phyloP scores from a whole-genome alignment of 2,329 filamentous ascomycete genomes.

The Ambrosiella beaveri region DNA sequence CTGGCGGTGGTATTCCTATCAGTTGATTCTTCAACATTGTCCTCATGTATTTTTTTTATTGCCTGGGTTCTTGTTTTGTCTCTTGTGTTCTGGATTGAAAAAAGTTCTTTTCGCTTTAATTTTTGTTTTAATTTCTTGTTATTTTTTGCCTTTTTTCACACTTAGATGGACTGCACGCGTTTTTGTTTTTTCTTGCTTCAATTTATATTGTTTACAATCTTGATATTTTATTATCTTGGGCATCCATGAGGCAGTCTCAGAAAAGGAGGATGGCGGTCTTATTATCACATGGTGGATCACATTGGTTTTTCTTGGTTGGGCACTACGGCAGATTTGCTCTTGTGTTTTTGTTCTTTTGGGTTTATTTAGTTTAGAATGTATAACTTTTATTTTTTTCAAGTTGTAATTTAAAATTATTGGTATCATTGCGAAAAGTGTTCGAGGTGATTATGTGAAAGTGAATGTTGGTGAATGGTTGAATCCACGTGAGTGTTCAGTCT shows the following conservation, averaged over 20 bases:
- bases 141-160: neutral
- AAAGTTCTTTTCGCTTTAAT: neutral
- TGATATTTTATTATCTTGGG: neutral
- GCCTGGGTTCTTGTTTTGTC: neutral
- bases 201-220: neutral
- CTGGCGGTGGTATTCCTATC: neutral
- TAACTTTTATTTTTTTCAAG: neutral
- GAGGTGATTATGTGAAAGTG: too few species aligned
- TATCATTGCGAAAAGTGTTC: too few species aligned
- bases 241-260: neutral
- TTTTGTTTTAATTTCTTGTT: neutral
- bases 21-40: neutral
- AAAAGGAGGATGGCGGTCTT: neutral
- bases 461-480: too few species aligned
- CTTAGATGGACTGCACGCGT: neutral
- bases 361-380: neutral
- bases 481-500: too few species aligned
- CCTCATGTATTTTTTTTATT: constrained; percentile 1
- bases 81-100: neutral
- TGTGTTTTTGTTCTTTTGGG: neutral
- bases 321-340: neutral
- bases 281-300: neutral
- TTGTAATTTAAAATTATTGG: neutral
- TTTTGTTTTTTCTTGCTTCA: neutral
- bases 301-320: neutral